Evolutionary conservation across 371 early-diverging fungal genomes (phyloP).

Genomic region (Basidiobolus meristosporus): DNA sequence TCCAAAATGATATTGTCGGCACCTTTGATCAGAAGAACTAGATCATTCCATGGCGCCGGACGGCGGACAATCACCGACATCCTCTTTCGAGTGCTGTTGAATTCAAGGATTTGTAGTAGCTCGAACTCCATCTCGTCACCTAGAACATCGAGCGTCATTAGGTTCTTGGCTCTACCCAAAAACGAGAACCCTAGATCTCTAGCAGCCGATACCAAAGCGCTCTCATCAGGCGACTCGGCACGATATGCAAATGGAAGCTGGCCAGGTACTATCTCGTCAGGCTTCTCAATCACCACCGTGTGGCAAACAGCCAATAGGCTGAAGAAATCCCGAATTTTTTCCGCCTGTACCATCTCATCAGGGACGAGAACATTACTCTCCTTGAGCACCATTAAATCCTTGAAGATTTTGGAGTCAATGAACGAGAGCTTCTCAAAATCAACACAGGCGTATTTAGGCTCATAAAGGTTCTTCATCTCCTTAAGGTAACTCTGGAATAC

Average conservation of each 20-base stretch:
- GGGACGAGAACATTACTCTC: conserved; percentile 2
- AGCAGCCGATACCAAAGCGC: conserved; percentile 70
- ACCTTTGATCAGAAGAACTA: conserved; percentile 85
- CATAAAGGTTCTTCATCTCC: conserved; percentile 38
- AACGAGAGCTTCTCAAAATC: conserved; percentile 50
- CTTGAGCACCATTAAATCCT: conserved; percentile 33
- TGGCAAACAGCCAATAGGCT: conserved; percentile 82
- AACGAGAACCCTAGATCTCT: conserved; percentile 75
- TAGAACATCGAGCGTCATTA: conserved; percentile 36
- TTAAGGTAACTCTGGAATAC: too few species aligned
- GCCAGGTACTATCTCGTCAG: conserved; percentile 13
- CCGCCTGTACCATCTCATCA: conserved; percentile 8
- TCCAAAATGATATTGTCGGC: conserved; percentile 87
- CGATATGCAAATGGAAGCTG: conserved; percentile 21
- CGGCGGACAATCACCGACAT: conserved; percentile 79
- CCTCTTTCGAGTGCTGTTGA: conserved; percentile 83
- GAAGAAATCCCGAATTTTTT: conserved; percentile 57
- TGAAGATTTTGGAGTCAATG: conserved; percentile 60
- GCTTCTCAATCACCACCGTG: conserved; percentile 71
- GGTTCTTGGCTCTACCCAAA: conserved; percentile 22
- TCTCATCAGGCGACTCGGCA: conserved; percentile 74
- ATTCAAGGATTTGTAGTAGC: conserved; percentile 68
- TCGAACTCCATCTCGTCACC: conserved; percentile 42
- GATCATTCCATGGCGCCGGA: conserved; percentile 54
- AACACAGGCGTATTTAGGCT: conserved; percentile 47